Evolutionary conservation across 2,329 filamentous ascomycete species (phyloP), one percentile per base, ranked within the genome.

Genomic region (Fusarium xylarioides): DNA sequence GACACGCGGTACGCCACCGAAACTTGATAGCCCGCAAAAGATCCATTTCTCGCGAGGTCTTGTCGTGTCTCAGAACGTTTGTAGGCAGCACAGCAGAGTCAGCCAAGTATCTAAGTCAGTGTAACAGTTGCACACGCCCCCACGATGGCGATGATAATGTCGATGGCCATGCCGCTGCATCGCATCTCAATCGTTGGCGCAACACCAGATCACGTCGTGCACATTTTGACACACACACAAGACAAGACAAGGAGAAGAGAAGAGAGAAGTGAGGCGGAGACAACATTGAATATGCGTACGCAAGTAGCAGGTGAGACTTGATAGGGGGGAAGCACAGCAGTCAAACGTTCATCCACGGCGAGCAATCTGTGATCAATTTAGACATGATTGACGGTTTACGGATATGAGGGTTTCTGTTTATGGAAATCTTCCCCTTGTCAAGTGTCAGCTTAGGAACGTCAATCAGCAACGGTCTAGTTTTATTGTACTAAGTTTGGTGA

Each of bases 141-240:
- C 49, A 15, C 47, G 49, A 63, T 61, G 61, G 21, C 52, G 57
- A 70, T 72, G 43, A 55, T 19, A 38, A 71, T 63, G 68, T 65
- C 64, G 66, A 70, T 68, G 66, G 49, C 71, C 67, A 60, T 67
- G 42, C 34, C 52, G 61, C 58, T 43, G 65, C 61, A 74, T 73
- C 65, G 59, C 56, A 63, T 71, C 65, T 59, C 60, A 64, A 73
- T 75, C 66, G 66, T 40, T 67, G 53, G 64, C 56, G 62, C 42
- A 43, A 67, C 73, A 56, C 62, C 56, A 71, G 74, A 76, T 75
- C 67, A 49, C 34, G 62, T 30, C 21, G 57, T 57, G 30, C 35
- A 37, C 15, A 37, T 28, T 43, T 35, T 43, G 32, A 23, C 23
- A 40, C 26, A 30, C 26, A 30, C 26, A 54, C 23, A 30, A 42